Conservation (phyloP, 2,329 filamentous ascomycete species). For the Fusarium odoratissimum region DNA sequence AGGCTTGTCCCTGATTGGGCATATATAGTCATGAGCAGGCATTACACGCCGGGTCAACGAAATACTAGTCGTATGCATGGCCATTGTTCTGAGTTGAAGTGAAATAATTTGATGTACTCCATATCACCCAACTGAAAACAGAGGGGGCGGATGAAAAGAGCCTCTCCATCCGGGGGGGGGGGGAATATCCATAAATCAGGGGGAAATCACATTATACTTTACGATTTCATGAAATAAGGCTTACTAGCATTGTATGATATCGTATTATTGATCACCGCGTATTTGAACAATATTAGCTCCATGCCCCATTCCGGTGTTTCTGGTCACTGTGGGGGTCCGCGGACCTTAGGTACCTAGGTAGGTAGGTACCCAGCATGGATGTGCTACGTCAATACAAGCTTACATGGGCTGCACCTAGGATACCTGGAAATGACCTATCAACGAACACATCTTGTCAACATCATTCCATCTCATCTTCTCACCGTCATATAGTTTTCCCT, state of each 20-base stretch:
- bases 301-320: slow-evolving; percentile 21
- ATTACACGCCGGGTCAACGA: slow-evolving; percentile 41
- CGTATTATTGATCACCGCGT: slow-evolving; percentile 8
- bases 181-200: background rate
- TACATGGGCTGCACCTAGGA: background rate
- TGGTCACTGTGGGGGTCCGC: slow-evolving; percentile 16
- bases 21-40: slow-evolving; percentile 35
- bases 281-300: slow-evolving; percentile 9
- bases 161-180: background rate
- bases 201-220: background rate
- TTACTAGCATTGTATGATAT: slow-evolving; percentile 8
- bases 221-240: background rate
- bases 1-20: slow-evolving; percentile 30
- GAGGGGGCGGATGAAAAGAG: background rate
- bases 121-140: background rate
- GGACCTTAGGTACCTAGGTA: background rate
- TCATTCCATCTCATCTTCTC: slow-evolving; percentile 39
- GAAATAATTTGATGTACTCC: background rate
- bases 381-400: slow-evolving; percentile 26
- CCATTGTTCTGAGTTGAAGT: slow-evolving; percentile 11
- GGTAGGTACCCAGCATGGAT: slow-evolving; percentile 15
- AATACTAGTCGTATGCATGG: slow-evolving; percentile 45
- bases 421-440: slow-evolving; percentile 21
- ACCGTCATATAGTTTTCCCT: slow-evolving; percentile 27
- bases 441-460: slow-evolving; percentile 35